Evolutionary conservation across 257 asterid genomes (phyloP).

Genomic region (Thymus mandschuricus): DNA sequence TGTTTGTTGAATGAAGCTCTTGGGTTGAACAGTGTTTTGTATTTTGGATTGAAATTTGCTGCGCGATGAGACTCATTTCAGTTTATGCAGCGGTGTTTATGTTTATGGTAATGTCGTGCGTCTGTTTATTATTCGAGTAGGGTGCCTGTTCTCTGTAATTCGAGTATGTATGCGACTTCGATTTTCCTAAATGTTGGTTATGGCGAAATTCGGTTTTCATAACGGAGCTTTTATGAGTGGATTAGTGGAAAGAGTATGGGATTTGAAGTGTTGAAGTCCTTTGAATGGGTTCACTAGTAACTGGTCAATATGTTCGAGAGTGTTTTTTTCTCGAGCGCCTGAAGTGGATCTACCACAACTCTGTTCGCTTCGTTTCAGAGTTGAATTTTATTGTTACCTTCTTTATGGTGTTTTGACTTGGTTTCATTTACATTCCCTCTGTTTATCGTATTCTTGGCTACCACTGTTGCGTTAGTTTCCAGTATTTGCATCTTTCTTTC

Average conservation of each 20-base stretch:
- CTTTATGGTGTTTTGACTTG: background rate
- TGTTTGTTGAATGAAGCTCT: background rate
- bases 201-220: background rate
- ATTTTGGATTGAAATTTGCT: background rate
- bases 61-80: background rate
- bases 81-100: background rate
- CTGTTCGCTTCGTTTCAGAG: no score
- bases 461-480: background rate
- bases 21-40: background rate
- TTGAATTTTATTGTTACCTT: no score
- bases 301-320: no score
- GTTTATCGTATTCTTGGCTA: constrained; percentile 9
- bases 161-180: background rate
- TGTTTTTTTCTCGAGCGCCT: no score
- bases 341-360: no score
- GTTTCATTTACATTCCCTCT: background rate
- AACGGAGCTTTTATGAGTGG: background rate
- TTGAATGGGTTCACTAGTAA: no score
- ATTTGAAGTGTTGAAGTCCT: no score
- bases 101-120: background rate
- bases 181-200: background rate
- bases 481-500: background rate
- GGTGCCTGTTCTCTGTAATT: background rate
- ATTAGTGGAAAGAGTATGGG: background rate
- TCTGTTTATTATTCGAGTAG: background rate